phyloP scores from a whole-genome alignment of 192 early-diverging fungal species.

The Haplosporangium gracile region DNA sequence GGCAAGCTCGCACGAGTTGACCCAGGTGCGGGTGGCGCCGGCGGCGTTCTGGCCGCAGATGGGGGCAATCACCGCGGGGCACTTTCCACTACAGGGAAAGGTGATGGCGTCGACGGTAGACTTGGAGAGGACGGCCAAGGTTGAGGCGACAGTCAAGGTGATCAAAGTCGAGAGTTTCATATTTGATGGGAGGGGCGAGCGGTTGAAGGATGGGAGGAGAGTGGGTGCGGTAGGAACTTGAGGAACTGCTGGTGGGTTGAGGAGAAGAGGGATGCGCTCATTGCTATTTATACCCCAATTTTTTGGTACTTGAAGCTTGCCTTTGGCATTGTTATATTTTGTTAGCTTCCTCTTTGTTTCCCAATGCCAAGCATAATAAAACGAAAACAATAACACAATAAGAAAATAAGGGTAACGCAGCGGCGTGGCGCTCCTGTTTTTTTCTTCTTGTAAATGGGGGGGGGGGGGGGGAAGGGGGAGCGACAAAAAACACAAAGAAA shows the following conservation, averaged over 20 bases:
- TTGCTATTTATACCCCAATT: not conserved
- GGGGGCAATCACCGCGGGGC: not conserved
- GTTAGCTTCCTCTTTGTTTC: not conserved
- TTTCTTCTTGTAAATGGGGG: no score
- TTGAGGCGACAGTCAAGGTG: not conserved
- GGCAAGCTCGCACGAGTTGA: no score
- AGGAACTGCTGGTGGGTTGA: not conserved
- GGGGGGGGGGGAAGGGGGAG: no score
- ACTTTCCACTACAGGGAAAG: not conserved
- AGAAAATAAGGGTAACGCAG: not conserved
- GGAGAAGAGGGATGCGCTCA: not conserved
- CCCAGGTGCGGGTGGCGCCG: no score
- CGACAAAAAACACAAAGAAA: not conserved
- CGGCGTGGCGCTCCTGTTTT: not conserved
- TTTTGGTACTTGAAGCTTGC: not conserved
- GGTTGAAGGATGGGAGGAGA: not conserved
- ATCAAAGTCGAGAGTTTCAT: not conserved
- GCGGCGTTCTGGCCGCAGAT: not conserved
- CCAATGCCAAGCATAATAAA: not conserved
- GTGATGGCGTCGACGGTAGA: not conserved
- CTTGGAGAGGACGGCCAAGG: not conserved
- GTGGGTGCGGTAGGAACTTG: not conserved
- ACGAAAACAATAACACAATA: not conserved
- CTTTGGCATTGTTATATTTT: not conserved
- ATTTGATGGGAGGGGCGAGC: not conserved